Evolutionary conservation across 192 early-diverging fungal genomes (phyloP).

Genomic region (Phlyctochytrium planicorne): DNA sequence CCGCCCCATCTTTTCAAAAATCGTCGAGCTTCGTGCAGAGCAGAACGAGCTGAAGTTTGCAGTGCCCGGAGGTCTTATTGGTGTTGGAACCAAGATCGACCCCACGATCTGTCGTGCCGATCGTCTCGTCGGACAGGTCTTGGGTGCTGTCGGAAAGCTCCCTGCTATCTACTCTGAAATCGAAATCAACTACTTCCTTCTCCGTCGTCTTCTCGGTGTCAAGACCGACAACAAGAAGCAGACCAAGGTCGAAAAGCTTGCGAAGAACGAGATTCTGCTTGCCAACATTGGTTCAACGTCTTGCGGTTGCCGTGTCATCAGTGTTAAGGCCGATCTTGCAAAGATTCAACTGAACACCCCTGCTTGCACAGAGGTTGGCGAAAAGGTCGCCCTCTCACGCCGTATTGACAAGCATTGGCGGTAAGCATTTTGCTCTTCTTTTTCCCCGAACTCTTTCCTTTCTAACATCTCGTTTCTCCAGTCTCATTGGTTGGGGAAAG

Average conservation of each 20-base stretch:
- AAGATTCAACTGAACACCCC: slow-evolving; percentile 89
- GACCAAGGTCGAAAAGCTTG: slow-evolving; percentile 90
- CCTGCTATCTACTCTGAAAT: slow-evolving; percentile 93
- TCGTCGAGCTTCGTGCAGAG: slow-evolving; percentile 86
- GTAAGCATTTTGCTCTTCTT: slow-evolving; percentile 50
- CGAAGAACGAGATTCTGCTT: slow-evolving; percentile 90
- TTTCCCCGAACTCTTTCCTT: slow-evolving; percentile 5
- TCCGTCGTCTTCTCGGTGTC: slow-evolving; percentile 93
- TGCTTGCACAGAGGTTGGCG: slow-evolving; percentile 92
- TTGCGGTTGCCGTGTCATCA: slow-evolving; percentile 90
- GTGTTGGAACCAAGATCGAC: slow-evolving; percentile 95
- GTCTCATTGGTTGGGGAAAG: slow-evolving; percentile 98
- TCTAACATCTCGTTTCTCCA: slow-evolving; percentile 28
- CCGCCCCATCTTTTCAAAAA: slow-evolving; percentile 84
- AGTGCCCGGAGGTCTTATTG: slow-evolving; percentile 98
- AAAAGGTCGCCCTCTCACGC: slow-evolving; percentile 93
- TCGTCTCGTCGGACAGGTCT: slow-evolving; percentile 93
- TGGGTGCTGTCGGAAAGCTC: slow-evolving; percentile 87
- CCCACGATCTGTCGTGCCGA: slow-evolving; percentile 95
- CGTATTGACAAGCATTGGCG: slow-evolving; percentile 99
- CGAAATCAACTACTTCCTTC: slow-evolving; percentile 96
- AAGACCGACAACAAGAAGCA: slow-evolving; percentile 98
- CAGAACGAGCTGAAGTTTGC: slow-evolving; percentile 92
- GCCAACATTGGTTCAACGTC: slow-evolving; percentile 96
- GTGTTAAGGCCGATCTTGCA: slow-evolving; percentile 92